A percentile compares a stretch with the other conserved stretches of the same genome.
Evolutionary conservation across 768 basidiomycete genomes (phyloP).

Genomic region (Inosperma sp.): DNA sequence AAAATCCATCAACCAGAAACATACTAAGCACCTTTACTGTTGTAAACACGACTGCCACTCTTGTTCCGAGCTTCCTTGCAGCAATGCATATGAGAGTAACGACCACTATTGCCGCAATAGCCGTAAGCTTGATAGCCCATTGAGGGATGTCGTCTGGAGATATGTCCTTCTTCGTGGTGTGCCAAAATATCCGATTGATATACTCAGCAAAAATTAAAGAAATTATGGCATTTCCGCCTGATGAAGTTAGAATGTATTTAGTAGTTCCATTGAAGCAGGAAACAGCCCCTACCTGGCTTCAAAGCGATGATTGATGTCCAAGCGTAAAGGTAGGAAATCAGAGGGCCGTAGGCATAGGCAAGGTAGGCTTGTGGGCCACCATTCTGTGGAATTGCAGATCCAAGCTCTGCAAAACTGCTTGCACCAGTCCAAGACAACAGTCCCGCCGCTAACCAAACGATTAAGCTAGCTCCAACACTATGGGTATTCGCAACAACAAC

Average conservation of each 20-base stretch:
- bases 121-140: constrained; percentile 89
- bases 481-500: constrained; percentile 85
- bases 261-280: neutral
- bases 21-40: constrained; percentile 62
- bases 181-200: constrained; percentile 83
- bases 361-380: constrained; percentile 78
- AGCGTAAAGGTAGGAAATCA: constrained; percentile 86
- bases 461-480: constrained; percentile 83
- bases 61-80: constrained; percentile 71
- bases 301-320: constrained; percentile 92
- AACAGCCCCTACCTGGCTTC: constrained; percentile 58
- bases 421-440: constrained; percentile 93
- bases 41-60: constrained; percentile 84
- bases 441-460: constrained; percentile 82
- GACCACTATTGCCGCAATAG: constrained; percentile 61
- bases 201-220: constrained; percentile 91
- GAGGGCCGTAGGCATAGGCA: constrained; percentile 81
- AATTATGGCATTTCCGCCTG: constrained; percentile 78
- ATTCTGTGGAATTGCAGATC: constrained; percentile 79
- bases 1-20: constrained; percentile 5
- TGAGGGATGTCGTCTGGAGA: constrained; percentile 78
- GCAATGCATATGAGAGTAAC: constrained; percentile 78
- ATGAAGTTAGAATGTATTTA: constrained; percentile 6
- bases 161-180: constrained; percentile 62
- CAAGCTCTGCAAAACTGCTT: constrained; percentile 89